A percentile compares a stretch with the other conserved stretches of the same genome.
These are phyloP conservation scores for Quillaja saponaria DNA, from an alignment of 306 rosid species.

Conservation along the genomic window DNA sequence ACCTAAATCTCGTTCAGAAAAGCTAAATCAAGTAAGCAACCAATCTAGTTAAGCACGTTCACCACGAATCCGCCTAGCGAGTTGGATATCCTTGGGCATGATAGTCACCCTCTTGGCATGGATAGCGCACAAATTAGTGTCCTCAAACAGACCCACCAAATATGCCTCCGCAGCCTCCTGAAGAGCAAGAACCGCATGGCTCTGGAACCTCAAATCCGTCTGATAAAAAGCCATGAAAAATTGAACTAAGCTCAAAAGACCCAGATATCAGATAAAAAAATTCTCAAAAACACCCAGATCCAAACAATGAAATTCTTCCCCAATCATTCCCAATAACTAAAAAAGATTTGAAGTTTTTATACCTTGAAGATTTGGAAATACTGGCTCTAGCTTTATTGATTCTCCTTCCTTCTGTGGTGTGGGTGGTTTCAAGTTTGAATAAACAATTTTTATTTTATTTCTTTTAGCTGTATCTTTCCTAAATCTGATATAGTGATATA, in stretches of 20 bases:
- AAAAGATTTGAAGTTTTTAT: neutral
- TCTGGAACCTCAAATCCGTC: conserved; percentile 82
- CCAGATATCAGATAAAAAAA: too few relatives aligned
- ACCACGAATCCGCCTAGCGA: conserved; percentile 65
- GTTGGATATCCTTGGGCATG: conserved; percentile 79
- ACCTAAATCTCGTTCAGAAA: neutral
- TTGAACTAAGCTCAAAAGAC: neutral
- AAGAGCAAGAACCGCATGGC: conserved; percentile 75
- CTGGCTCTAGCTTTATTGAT: too few relatives aligned
- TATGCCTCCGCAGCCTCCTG: conserved; percentile 80
- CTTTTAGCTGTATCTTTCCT: too few relatives aligned
- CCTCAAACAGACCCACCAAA: conserved; percentile 72
- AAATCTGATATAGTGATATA: too few relatives aligned
- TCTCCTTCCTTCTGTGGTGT: too few relatives aligned
- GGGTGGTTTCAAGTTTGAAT: too few relatives aligned
- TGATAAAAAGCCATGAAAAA: conserved; percentile 3
- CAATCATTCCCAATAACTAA: too few relatives aligned
- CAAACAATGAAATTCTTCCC: too few relatives aligned
- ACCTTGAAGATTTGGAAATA: too few relatives aligned
- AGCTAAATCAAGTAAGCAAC: neutral
- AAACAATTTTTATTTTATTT: too few relatives aligned
- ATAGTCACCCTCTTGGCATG: conserved; percentile 84
- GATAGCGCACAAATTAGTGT: conserved; percentile 70
- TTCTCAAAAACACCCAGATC: neutral
- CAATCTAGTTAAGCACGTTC: conserved; percentile 57